A percentile compares a stretch with the other conserved stretches of the same genome.
phyloP scores from a whole-genome alignment of 1,139 yeast species.

The Yamadazyma triangularis region DNA sequence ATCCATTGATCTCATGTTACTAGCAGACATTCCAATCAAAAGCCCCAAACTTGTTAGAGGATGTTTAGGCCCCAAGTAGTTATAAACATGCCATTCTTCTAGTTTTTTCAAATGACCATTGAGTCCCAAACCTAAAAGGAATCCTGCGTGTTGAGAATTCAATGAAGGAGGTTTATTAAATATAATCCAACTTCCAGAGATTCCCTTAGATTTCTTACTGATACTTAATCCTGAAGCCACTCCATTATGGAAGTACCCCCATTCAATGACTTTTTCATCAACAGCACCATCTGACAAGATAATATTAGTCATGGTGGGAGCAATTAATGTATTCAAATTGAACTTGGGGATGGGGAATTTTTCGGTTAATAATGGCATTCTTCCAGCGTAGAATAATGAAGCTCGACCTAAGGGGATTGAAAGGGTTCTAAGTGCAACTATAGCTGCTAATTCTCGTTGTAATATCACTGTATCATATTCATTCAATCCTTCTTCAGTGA shows the following conservation, averaged over 20 bases:
- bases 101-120: constrained; percentile 80
- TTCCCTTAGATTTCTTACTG: constrained; percentile 62
- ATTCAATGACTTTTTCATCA: constrained; percentile 49
- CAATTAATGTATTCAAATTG: constrained; percentile 62
- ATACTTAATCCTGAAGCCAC: constrained; percentile 83
- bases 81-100: constrained; percentile 97
- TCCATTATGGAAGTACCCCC: constrained; percentile 95
- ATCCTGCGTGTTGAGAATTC: constrained; percentile 90
- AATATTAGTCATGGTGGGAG: constrained; percentile 65
- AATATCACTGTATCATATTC: constrained; percentile 56
- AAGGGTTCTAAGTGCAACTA: constrained; percentile 68
- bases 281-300: constrained; percentile 54
- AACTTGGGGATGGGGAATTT: constrained; percentile 75
- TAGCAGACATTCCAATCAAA: constrained; percentile 89
- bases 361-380: constrained; percentile 80
- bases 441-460: constrained; percentile 62
- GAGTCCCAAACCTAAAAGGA: constrained; percentile 84
- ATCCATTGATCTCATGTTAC: constrained; percentile 80
- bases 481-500: constrained; percentile 25
- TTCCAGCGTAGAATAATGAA: constrained; percentile 63
- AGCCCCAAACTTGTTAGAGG: constrained; percentile 82
- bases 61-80: constrained; percentile 88
- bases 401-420: constrained; percentile 79
- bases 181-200: constrained; percentile 89
- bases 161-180: constrained; percentile 73